These are phyloP conservation scores for Chaetomium tenue DNA, from an alignment of 495 filamentous ascomycete species.

Conservation along the genomic window DNA sequence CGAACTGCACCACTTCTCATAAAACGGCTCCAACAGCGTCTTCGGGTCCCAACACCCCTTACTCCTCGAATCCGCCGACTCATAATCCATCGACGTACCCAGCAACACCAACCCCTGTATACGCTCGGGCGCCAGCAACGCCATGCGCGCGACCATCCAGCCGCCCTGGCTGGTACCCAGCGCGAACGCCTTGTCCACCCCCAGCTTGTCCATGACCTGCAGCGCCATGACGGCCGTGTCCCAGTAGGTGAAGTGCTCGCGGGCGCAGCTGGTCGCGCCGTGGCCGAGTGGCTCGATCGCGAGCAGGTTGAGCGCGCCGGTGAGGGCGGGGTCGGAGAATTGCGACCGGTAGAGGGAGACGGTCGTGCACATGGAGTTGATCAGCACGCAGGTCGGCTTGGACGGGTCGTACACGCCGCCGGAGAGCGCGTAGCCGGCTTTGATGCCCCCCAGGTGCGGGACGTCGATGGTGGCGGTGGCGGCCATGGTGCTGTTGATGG, in stretches of 20 bases:
- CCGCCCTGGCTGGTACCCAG: conserved; percentile 64
- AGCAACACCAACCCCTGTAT: conserved; percentile 60
- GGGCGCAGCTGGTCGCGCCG: conserved; percentile 43
- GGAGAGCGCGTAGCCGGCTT: conserved; percentile 53
- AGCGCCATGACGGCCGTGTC: conserved; percentile 52
- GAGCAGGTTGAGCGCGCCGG: conserved; percentile 48
- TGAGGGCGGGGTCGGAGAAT: conserved; percentile 48
- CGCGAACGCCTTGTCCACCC: conserved; percentile 55
- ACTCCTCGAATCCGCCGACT: conserved; percentile 53
- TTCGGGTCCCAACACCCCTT: conserved; percentile 59
- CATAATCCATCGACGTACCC: conserved; percentile 62
- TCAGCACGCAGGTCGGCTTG: conserved; percentile 59
- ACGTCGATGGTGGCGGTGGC: conserved; percentile 45
- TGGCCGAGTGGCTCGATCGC: conserved; percentile 59
- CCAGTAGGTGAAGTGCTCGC: conserved; percentile 57
- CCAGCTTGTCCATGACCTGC: conserved; percentile 50
- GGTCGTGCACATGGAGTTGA: conserved; percentile 60
- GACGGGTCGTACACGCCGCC: conserved; percentile 44
- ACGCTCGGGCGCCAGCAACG: conserved; percentile 58
- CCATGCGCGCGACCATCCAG: conserved; percentile 61
- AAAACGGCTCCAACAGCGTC: conserved; percentile 40
- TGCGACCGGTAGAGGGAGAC: conserved; percentile 52
- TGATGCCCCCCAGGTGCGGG: conserved; percentile 56
- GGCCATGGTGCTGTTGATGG: conserved; percentile 23
- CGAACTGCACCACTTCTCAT: conserved; percentile 48